Evolutionary conservation across 441 rosid species (phyloP).

Genomic region (Brassica hybrid): DNA sequence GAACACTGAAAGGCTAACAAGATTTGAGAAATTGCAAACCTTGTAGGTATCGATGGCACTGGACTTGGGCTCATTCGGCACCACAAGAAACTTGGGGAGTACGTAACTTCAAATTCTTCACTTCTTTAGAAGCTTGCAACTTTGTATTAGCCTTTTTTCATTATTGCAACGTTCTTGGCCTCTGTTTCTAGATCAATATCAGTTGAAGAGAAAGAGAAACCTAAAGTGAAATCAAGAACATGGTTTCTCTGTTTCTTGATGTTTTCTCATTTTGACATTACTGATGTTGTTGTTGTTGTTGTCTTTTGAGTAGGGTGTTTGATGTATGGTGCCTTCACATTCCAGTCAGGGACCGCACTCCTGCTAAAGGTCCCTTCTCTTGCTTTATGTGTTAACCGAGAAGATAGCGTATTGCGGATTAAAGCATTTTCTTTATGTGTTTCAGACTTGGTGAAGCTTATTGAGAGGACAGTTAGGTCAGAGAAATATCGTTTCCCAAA

Average conservation of each 20-base stretch:
- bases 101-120: constrained; percentile 25
- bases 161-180: not conserved
- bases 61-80: constrained; percentile 83
- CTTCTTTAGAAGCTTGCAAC: too few species aligned
- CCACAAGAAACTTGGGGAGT: constrained; percentile 71
- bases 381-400: not conserved
- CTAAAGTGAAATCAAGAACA: not conserved
- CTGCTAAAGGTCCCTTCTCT: constrained; percentile 48
- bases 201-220: not conserved
- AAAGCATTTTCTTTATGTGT: not conserved
- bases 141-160: not conserved
- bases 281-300: constrained; percentile 7
- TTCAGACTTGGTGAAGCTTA: constrained; percentile 58
- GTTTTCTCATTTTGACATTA: not conserved
- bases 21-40: not conserved
- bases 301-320: constrained; percentile 54
- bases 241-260: constrained; percentile 4
- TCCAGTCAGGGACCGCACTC: constrained; percentile 61
- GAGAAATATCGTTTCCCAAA: constrained; percentile 46
- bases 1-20: not conserved
- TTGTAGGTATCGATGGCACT: constrained; percentile 83
- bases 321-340: too few species aligned
- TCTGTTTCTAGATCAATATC: not conserved
- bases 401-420: constrained; percentile 8
- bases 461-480: constrained; percentile 51